Base-by-base conservation (phyloP, 345 rosid genomes). In the Luvunga scandens region DNA sequence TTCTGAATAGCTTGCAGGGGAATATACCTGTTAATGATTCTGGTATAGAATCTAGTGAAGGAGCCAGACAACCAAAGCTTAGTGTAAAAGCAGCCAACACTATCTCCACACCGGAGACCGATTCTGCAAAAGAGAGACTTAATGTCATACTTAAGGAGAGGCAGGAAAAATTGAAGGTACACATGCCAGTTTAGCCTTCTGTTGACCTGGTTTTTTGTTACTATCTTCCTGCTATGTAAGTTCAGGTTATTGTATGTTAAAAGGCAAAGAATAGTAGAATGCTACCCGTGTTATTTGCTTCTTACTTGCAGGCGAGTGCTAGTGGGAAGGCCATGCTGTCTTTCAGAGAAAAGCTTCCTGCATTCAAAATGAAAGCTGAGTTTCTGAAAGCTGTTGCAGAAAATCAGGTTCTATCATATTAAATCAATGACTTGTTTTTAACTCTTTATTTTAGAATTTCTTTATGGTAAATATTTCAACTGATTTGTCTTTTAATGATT, bases 341-440 rank as follows among this genome's bases (percentile, higher is more conserved):
- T 77, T 89, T 96, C 88, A 88, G 98, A 81, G 90, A 90, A 77
- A 91, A 88, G 81, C 94, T 95, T 63, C 99, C 98, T 84, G 94
- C 97, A 74, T 94, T 91, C 84, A 92, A 89, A 89, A 81, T 86
- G 88, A 96, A 81, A 89, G 82, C 82, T 24, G 90, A 85, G 69
- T 94, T 96, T 82, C 87, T 94, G 78, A 90, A 90, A 81, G 89
- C 97, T 82, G 93, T 94, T 82, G 81, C 84, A 33, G 82, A 88
- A 80, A 92, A 92, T 87, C 98, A 96, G 98, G 98, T 95, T 69
- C 57, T 48, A 62, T 76, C 9, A 75, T 69, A 63, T 79, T 67
- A 25, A 53, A 38, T 22, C 50, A 55, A 45, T 55, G 39, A 19
- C 70, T 13, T 24, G 16, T 62, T 36, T 77, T 27, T 53, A 4